These are phyloP conservation scores for Primulina tabacum DNA, from an alignment of 257 asterid genomes.

Conservation along the genomic window DNA sequence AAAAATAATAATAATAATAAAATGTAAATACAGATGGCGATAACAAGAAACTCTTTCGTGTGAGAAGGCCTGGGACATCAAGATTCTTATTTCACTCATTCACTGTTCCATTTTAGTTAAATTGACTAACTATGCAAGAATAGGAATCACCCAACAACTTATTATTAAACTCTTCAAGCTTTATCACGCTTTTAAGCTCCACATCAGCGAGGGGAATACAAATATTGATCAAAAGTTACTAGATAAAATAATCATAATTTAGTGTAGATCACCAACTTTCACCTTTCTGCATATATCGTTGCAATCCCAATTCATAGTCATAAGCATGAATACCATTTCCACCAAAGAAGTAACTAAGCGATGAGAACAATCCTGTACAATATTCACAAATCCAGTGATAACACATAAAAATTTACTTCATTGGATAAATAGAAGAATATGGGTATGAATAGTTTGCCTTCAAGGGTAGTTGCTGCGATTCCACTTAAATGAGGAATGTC, in stretches of 20 bases:
- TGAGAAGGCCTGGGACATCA: not conserved
- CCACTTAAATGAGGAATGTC: constrained; percentile 67
- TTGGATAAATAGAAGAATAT: constrained; percentile 19
- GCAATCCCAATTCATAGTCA: constrained; percentile 75
- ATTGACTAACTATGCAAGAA: constrained; percentile 2
- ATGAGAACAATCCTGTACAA: constrained; percentile 71
- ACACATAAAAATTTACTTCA: constrained; percentile 22
- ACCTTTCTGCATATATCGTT: constrained; percentile 51
- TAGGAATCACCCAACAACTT: not conserved
- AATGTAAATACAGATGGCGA: not conserved
- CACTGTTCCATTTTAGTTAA: not conserved
- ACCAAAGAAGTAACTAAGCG: constrained; percentile 80
- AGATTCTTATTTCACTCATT: constrained; percentile 2
- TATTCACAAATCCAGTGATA: constrained; percentile 24
- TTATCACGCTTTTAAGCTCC: constrained; percentile 13
- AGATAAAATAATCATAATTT: constrained; percentile 9
- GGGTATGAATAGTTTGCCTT: constrained; percentile 45
- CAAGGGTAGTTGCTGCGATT: constrained; percentile 60
- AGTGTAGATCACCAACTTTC: constrained; percentile 43
- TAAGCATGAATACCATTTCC: constrained; percentile 60
- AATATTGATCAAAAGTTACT: constrained; percentile 7
- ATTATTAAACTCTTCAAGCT: not conserved
- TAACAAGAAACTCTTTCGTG: not conserved
- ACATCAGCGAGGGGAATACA: not conserved
- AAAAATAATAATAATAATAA: not conserved